phyloP scores from a whole-genome alignment of 176 grass and related monocot genomes.

The Raddia guianensis region DNA sequence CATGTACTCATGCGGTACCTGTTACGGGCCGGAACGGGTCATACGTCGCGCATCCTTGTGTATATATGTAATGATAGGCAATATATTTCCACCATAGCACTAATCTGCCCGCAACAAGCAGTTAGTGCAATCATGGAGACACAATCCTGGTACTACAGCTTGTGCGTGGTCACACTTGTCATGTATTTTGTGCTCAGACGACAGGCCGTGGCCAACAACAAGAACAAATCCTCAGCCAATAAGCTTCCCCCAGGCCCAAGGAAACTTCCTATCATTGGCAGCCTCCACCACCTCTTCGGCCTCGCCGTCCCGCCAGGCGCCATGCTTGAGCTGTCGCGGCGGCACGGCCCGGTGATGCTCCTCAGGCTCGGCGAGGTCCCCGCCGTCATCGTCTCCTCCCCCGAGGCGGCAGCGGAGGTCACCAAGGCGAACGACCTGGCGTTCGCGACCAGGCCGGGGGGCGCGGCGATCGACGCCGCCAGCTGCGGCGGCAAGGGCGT shows the following conservation, averaged over 20 bases:
- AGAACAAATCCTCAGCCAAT: too few species aligned
- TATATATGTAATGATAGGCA: too few species aligned
- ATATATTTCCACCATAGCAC: neutral
- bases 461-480: neutral
- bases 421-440: slow-evolving; percentile 24
- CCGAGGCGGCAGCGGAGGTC: slow-evolving; percentile 26
- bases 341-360: slow-evolving; percentile 15
- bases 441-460: slow-evolving; percentile 5
- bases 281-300: slow-evolving; percentile 20
- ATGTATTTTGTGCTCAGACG: too few species aligned
- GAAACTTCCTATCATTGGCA: slow-evolving; percentile 27
- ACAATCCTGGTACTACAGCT: too few species aligned
- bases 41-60: too few species aligned
- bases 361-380: slow-evolving; percentile 33
- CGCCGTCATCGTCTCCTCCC: slow-evolving; percentile 12
- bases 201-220: too few species aligned
- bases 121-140: too few species aligned
- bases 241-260: slow-evolving; percentile 33
- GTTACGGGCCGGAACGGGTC: too few species aligned
- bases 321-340: neutral
- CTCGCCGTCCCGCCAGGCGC: neutral
- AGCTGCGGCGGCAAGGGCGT: slow-evolving; percentile 11
- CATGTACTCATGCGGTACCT: too few species aligned
- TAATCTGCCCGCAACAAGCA: too few species aligned
- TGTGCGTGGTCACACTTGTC: too few species aligned